Evolutionary conservation across 495 filamentous ascomycete species (phyloP), one percentile per base, ranked within the genome.

Genomic region (Hypoxylon intermedium): DNA sequence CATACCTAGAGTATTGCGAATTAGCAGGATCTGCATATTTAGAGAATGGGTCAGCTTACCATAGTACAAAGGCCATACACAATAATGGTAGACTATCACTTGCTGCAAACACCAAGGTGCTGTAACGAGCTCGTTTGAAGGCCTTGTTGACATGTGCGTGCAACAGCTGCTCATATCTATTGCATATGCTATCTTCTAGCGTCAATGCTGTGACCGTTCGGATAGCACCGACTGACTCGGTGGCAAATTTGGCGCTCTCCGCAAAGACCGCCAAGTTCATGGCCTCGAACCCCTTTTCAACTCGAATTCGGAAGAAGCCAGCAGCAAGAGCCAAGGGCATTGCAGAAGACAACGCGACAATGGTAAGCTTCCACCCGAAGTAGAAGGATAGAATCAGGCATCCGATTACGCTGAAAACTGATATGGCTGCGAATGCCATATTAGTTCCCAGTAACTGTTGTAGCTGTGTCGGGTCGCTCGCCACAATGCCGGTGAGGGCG

Each of bases 401-500:
- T 30, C 77, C 78, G 5, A 81, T 49, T 11, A 85, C 67, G 33
- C 75, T 83, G 44, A 83, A 61, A 9, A 80, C 47, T 1, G 79
- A 82, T 43, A 82, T 77, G 26, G 77, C 67, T 12, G 78, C 75
- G 47, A 85, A 74, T 9, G 77, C 75, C 67, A 82, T 76, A 41
- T 83, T 82, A 5, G 75, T 77, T n/a, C 85, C 83, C 0, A 89
- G 67, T 2, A 89, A 62, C 46, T 88, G 84, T 60, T 89, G 82
- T 0, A 91, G 72, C 37, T 85, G 83, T 18, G 77, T 83, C 0
- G 87, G 81, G 53, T 87, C 82, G 1, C 76, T 84, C 6, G 83
- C 73, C 0, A 89, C 75, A 1, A 77, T 72, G 2, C 78, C 79
- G 0, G 77, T 80, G 20, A 83, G 68, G 5, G 79, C 70, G n/a